A percentile compares a stretch with the other conserved stretches of the same genome.
phyloP scores from a whole-genome alignment of 257 asterid species.

The Eustoma russellianum region DNA sequence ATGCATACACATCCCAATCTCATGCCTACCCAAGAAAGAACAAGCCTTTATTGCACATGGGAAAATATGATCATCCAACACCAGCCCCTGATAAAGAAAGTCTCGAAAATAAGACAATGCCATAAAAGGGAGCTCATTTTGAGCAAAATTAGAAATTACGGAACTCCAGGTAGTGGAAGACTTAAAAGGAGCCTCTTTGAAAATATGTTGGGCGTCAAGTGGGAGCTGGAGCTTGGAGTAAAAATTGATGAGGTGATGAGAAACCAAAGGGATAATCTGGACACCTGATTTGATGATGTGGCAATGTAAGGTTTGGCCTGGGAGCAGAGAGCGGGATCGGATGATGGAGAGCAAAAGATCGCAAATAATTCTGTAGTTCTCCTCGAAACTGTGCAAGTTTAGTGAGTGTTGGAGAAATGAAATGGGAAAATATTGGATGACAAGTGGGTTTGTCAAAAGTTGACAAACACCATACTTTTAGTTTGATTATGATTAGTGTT shows the following conservation, averaged over 20 bases:
- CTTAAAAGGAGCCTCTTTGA: constrained; percentile 43
- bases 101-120: constrained; percentile 43
- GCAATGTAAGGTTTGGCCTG: constrained; percentile 58
- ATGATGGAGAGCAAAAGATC: constrained; percentile 38
- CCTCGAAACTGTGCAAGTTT: constrained; percentile 33
- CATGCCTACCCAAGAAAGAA: constrained; percentile 24
- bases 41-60: constrained; percentile 63
- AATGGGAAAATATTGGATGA: no score
- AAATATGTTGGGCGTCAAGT: constrained; percentile 35
- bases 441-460: no score
- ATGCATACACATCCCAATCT: constrained; percentile 50
- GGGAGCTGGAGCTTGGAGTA: constrained; percentile 70
- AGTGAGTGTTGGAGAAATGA: constrained; percentile 22
- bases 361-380: constrained; percentile 45
- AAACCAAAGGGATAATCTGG: constrained; percentile 44
- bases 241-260: constrained; percentile 70
- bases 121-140: constrained; percentile 52
- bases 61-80: constrained; percentile 48
- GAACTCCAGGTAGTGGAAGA: constrained; percentile 89
- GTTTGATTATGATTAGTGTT: no score
- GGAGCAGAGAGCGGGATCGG: constrained; percentile 31
- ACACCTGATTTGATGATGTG: constrained; percentile 52
- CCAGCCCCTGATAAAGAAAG: constrained; percentile 35
- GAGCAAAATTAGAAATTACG: constrained; percentile 52
- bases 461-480: no score